A percentile compares a stretch with the other conserved stretches of the same genome.
These are phyloP conservation scores for Candida ortonii DNA, from an alignment of 805 yeast species.

Conservation along the genomic window DNA sequence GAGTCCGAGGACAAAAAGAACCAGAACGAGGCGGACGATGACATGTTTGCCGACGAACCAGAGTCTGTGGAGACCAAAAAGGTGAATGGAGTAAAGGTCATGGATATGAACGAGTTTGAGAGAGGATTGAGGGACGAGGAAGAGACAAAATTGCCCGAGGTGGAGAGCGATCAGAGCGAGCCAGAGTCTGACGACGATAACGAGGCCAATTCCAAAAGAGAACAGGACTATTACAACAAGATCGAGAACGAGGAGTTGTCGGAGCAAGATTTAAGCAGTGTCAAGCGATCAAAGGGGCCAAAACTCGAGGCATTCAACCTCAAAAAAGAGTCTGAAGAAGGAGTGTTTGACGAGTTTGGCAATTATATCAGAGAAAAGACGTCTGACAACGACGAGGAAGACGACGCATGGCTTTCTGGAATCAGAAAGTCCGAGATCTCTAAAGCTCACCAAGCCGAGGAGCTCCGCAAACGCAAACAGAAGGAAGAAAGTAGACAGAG, in stretches of 20 bases:
- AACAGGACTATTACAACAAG: constrained; percentile 2
- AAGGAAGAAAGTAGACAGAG: constrained; percentile 15
- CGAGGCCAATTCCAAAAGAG: constrained; percentile 6
- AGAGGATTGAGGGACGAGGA: constrained; percentile 19
- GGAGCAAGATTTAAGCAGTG: too few species aligned
- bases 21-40: constrained; percentile 35
- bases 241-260: constrained; percentile 8
- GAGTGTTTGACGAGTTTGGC: constrained; percentile 59
- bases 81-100: constrained; percentile 19
- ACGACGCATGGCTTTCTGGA: constrained; percentile 34
- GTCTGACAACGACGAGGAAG: constrained; percentile 31
- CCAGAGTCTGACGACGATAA: constrained; percentile 9
- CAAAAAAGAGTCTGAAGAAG: constrained; percentile 54
- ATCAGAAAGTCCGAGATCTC: constrained; percentile 23
- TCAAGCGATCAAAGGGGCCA: constrained; percentile 27
- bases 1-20: constrained; percentile 15
- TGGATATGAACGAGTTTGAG: constrained; percentile 41
- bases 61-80: constrained; percentile 11
- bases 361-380: constrained; percentile 43
- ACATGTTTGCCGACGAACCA: constrained; percentile 40
- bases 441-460: constrained; percentile 26
- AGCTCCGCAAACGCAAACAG: constrained; percentile 22
- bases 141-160: constrained; percentile 7
- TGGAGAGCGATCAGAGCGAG: constrained; percentile 11
- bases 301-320: constrained; percentile 64